A percentile compares a stretch with the other conserved stretches of the same genome.
Conservation (phyloP, 192 early-diverging fungal genomes). For the Backusella morwellensis region DNA sequence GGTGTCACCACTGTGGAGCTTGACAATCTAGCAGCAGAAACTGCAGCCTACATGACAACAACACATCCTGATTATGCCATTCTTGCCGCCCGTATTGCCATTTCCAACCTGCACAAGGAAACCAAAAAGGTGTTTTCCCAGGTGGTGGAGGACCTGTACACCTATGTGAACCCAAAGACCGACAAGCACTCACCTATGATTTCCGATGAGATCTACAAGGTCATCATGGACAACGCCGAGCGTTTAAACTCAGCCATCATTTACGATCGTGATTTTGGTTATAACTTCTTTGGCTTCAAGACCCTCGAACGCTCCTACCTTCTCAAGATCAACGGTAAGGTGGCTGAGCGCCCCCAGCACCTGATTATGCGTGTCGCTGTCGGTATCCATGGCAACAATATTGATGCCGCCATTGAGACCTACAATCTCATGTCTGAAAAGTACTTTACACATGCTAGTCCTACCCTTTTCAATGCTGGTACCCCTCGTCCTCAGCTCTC, state of each 20-base stretch:
- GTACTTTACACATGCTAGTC: conserved; percentile 96
- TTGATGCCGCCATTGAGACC: conserved; percentile 91
- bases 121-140: conserved; percentile 83
- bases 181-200: conserved; percentile 89
- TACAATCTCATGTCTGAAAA: conserved; percentile 92
- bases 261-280: conserved; percentile 96
- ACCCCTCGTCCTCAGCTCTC: conserved; percentile 95
- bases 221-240: conserved; percentile 73
- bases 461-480: conserved; percentile 98
- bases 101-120: conserved; percentile 94
- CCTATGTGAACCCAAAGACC: conserved; percentile 89
- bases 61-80: conserved; percentile 98
- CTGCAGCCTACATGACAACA: conserved; percentile 86
- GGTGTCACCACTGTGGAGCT: conserved; percentile 86
- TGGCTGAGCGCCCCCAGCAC: conserved; percentile 96
- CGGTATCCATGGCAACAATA: conserved; percentile 92
- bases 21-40: conserved; percentile 90
- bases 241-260: conserved; percentile 93
- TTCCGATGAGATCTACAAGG: conserved; percentile 67
- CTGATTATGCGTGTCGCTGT: conserved; percentile 98
- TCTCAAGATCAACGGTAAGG: conserved; percentile 79
- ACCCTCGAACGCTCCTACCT: conserved; percentile 97
- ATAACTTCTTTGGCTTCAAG: conserved; percentile 99
- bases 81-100: conserved; percentile 94
- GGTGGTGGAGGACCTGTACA: conserved; percentile 84